These are phyloP conservation scores for Trametes meyenii DNA, from an alignment of 768 basidiomycete species.

Conservation along the genomic window DNA sequence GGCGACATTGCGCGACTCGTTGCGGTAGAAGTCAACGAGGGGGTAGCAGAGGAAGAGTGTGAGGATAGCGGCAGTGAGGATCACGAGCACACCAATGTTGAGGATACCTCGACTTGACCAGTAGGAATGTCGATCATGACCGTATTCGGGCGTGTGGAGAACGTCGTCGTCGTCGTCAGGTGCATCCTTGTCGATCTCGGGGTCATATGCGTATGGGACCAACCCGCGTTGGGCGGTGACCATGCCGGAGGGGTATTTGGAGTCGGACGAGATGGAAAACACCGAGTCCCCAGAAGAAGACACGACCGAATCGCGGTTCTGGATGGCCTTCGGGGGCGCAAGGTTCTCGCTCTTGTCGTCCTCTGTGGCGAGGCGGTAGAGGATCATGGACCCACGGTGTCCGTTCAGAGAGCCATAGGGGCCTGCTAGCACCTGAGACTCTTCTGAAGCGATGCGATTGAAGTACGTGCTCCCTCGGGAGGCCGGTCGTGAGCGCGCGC, in stretches of 20 bases:
- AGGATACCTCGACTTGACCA: slow-evolving; percentile 51
- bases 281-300: slow-evolving; percentile 57
- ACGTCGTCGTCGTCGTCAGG: slow-evolving; percentile 74
- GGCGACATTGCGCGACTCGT: slow-evolving; percentile 40
- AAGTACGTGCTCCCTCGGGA: slow-evolving; percentile 46
- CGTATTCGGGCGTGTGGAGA: slow-evolving; percentile 61
- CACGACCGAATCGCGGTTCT: slow-evolving; percentile 45
- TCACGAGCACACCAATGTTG: slow-evolving; percentile 70
- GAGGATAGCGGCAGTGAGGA: slow-evolving; percentile 65
- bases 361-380: slow-evolving; percentile 59
- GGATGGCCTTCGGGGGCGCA: slow-evolving; percentile 35
- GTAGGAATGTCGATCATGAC: slow-evolving; percentile 41
- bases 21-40: slow-evolving; percentile 56
- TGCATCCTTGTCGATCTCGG: slow-evolving; percentile 53
- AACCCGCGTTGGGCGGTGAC: slow-evolving; percentile 39
- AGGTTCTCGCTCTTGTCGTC: slow-evolving; percentile 39
- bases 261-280: slow-evolving; percentile 52
- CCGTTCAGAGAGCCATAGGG: slow-evolving; percentile 33
- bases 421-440: slow-evolving; percentile 44
- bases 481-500: slow-evolving; percentile 41
- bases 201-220: slow-evolving; percentile 74
- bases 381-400: slow-evolving; percentile 61
- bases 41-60: slow-evolving; percentile 85
- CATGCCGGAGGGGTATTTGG: slow-evolving; percentile 62
- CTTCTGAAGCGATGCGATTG: slow-evolving; percentile 48